phyloP scores from a whole-genome alignment of 192 early-diverging fungal genomes.

The Thamnidium elegans region DNA sequence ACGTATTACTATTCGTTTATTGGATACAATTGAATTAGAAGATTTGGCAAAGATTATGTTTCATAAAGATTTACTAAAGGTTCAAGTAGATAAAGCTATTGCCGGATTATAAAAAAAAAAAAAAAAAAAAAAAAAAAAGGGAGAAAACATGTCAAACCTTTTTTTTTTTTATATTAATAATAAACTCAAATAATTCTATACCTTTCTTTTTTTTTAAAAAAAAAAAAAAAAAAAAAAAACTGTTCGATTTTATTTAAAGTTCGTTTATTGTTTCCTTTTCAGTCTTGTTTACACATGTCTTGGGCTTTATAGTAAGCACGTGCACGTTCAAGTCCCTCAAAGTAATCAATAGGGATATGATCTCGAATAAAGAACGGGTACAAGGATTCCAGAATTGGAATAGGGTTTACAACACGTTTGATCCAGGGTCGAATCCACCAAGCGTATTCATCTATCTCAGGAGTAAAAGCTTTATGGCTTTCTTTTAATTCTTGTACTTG shows the following conservation, averaged over 20 bases:
- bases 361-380: constrained; percentile 31
- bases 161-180: background rate
- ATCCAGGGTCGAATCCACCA: background rate
- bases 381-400: constrained; percentile 18
- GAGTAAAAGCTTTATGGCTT: too few relatives aligned
- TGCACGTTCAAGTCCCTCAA: constrained; percentile 15
- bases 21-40: constrained; percentile 39
- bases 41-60: constrained; percentile 43
- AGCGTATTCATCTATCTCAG: background rate
- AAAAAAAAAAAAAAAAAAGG: too few relatives aligned
- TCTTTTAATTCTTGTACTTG: background rate
- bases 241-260: background rate
- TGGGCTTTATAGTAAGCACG: constrained; percentile 1
- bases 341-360: constrained; percentile 33
- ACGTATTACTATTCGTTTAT: constrained; percentile 39
- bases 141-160: background rate
- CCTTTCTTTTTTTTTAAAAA: constrained; percentile 2
- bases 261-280: background rate
- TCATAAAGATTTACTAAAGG: constrained; percentile 26
- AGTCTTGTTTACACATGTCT: constrained; percentile 5
- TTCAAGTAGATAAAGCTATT: constrained; percentile 26
- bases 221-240: background rate
- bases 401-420: constrained; percentile 18
- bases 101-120: constrained; percentile 8
- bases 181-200: background rate